phyloP scores from a whole-genome alignment of 805 yeast genomes.

The Isabelozyma gotoi region DNA sequence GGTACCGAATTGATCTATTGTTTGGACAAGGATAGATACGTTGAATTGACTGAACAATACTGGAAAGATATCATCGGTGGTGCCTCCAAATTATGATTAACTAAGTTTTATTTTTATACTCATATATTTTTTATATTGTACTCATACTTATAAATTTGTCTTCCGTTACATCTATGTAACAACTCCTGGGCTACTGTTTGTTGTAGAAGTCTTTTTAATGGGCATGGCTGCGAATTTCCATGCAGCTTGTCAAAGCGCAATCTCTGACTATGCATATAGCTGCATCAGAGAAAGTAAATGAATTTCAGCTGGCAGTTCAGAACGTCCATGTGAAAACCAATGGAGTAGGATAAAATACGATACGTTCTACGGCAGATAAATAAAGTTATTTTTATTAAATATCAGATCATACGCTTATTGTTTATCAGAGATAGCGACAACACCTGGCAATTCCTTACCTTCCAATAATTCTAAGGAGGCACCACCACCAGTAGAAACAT shows the following conservation, averaged over 20 bases:
- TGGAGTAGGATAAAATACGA: too few species aligned
- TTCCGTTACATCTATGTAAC: not conserved
- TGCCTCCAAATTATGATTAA: conserved; percentile 32
- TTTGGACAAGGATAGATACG: conserved; percentile 59
- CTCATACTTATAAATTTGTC: too few species aligned
- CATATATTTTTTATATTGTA: too few species aligned
- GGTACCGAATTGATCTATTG: conserved; percentile 68
- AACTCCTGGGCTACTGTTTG: not conserved
- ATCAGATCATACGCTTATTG: conserved; percentile 8
- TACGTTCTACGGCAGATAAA: too few species aligned
- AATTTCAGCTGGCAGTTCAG: too few species aligned
- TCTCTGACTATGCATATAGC: too few species aligned
- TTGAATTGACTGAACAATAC: conserved; percentile 50
- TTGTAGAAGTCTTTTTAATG: not conserved
- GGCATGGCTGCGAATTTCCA: too few species aligned
- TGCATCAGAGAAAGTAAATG: too few species aligned
- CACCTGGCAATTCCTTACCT: conserved; percentile 99
- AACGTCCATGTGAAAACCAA: too few species aligned
- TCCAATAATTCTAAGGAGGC: conserved; percentile 98
- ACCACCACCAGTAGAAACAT: conserved; percentile 99
- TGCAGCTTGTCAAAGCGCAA: not conserved
- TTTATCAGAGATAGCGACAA: conserved; percentile 83
- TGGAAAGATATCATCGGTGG: conserved; percentile 51
- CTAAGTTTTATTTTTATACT: not conserved
- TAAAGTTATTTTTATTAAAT: not conserved